These are phyloP conservation scores for Coniochaeta ligniaria DNA, from an alignment of 2,329 filamentous ascomycete species.

Conservation along the genomic window DNA sequence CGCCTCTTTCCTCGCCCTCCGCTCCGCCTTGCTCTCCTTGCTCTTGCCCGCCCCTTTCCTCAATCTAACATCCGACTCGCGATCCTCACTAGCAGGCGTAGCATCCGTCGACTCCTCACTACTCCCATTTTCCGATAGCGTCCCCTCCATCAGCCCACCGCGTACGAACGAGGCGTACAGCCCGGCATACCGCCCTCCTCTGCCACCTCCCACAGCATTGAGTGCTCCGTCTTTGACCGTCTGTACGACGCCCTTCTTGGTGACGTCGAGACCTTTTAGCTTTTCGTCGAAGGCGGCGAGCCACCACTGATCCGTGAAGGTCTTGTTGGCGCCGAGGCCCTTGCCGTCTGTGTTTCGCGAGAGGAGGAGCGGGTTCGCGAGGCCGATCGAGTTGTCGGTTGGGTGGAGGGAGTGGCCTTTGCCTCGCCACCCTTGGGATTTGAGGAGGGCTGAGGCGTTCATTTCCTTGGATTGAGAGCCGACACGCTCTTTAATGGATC, in stretches of 20 bases:
- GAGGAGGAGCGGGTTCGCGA: conserved; percentile 76
- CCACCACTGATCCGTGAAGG: conserved; percentile 88
- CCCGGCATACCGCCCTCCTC: conserved; percentile 53
- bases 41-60: conserved; percentile 1
- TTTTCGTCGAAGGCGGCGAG: conserved; percentile 89
- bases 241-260: conserved; percentile 48
- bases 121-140: conserved; percentile 31
- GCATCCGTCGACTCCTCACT: conserved; percentile 15
- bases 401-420: conserved; percentile 82
- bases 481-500: background rate
- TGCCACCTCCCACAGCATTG: conserved; percentile 45
- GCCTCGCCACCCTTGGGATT: conserved; percentile 84
- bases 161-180: conserved; percentile 81
- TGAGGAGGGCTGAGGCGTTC: conserved; percentile 79
- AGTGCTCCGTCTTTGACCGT: conserved; percentile 44
- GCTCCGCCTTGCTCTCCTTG: conserved; percentile 20
- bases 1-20: conserved; percentile 15
- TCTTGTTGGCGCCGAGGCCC: conserved; percentile 71
- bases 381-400: conserved; percentile 62
- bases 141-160: conserved; percentile 71
- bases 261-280: conserved; percentile 68
- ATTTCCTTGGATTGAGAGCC: conserved; percentile 36
- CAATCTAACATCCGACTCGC: conserved; percentile 3
- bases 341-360: conserved; percentile 74
- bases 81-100: conserved; percentile 13